Evolutionary conservation across 2,329 filamentous ascomycete genomes (phyloP).

Genomic region (Thelonectria discophora): DNA sequence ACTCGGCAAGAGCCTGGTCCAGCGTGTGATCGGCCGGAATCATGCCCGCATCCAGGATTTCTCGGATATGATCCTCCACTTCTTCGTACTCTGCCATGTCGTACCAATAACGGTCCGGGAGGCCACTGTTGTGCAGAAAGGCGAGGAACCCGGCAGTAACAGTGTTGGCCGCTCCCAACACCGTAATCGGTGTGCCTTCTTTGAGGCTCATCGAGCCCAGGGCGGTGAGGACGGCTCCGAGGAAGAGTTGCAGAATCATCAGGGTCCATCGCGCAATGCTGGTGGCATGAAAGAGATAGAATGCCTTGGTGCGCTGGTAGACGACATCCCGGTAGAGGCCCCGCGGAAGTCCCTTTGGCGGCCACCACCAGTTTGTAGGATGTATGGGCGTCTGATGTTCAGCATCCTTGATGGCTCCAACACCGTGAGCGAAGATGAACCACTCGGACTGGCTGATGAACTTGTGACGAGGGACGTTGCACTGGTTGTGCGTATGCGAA

Average conservation of each 20-base stretch:
- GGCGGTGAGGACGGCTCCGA: slow-evolving; percentile 60
- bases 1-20: slow-evolving; percentile 58
- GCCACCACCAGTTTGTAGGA: slow-evolving; percentile 55
- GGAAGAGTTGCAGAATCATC: slow-evolving; percentile 59
- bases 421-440: slow-evolving; percentile 56
- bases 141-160: slow-evolving; percentile 60
- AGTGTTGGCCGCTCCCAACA: slow-evolving; percentile 61
- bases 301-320: slow-evolving; percentile 54
- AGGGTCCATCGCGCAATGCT: slow-evolving; percentile 55
- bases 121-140: slow-evolving; percentile 62
- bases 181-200: slow-evolving; percentile 55
- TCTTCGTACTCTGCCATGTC: slow-evolving; percentile 59
- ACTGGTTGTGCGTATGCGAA: neutral
- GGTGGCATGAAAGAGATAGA: slow-evolving; percentile 55
- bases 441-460: slow-evolving; percentile 56
- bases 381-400: slow-evolving; percentile 55
- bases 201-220: slow-evolving; percentile 54
- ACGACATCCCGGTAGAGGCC: slow-evolving; percentile 62
- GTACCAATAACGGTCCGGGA: slow-evolving; percentile 61
- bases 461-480: slow-evolving; percentile 42
- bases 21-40: slow-evolving; percentile 53
- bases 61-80: slow-evolving; percentile 60
- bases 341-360: slow-evolving; percentile 56
- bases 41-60: slow-evolving; percentile 58
- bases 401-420: slow-evolving; percentile 57